phyloP scores from a whole-genome alignment of 495 filamentous ascomycete genomes.

The Penicillium samsonianum region DNA sequence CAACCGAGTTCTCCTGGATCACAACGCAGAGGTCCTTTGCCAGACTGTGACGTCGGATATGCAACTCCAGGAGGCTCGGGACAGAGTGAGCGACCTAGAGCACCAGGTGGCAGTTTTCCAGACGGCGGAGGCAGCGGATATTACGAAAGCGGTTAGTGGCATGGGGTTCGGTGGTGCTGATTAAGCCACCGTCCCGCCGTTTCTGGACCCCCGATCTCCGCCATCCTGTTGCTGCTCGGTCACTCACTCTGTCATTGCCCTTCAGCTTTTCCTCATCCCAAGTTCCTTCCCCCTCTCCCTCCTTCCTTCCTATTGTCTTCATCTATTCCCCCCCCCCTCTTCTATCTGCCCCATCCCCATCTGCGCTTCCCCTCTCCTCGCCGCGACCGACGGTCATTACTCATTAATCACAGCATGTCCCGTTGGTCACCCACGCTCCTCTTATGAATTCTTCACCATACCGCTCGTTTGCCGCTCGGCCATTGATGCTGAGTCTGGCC shows the following conservation, averaged over 20 bases:
- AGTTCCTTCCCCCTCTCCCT: constrained; percentile 3
- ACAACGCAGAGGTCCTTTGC: background rate
- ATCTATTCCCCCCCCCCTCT: background rate
- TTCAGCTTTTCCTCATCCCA: background rate
- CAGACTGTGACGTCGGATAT: background rate
- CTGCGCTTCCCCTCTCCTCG: background rate
- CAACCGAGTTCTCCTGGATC: background rate
- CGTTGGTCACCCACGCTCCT: background rate
- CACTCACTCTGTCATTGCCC: background rate
- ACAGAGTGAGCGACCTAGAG: background rate
- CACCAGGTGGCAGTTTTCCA: background rate
- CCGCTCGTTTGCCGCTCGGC: constrained; percentile 43
- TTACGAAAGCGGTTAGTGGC: background rate
- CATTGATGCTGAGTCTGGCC: constrained; percentile 47
- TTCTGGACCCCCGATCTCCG: background rate
- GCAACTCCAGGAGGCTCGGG: background rate
- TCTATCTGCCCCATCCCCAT: background rate
- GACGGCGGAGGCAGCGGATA: background rate
- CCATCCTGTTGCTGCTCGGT: background rate
- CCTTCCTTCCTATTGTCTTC: constrained; percentile 2
- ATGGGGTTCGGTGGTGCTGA: background rate
- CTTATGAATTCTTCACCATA: constrained; percentile 37
- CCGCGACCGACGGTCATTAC: background rate
- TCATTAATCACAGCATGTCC: constrained; percentile 8
- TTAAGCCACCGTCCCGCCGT: background rate